A percentile compares a stretch with the other conserved stretches of the same genome.
phyloP scores from a whole-genome alignment of 148 eudicot species.

The Rhododendron ferrugineum region DNA sequence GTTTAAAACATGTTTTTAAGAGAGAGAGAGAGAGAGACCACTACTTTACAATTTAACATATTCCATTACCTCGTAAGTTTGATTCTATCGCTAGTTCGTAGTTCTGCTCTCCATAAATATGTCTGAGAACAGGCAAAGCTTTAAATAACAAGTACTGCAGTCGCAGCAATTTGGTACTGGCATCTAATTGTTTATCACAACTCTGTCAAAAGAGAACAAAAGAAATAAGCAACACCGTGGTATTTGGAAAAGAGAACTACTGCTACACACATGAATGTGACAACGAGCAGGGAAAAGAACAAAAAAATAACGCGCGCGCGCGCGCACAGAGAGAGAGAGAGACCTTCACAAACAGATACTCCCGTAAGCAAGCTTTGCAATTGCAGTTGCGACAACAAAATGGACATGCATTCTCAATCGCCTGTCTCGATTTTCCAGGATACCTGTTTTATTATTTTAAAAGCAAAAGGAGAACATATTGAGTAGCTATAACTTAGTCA shows the following conservation, averaged over 20 bases:
- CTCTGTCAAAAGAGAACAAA: slow-evolving; percentile 18
- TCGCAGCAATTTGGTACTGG: slow-evolving; percentile 38
- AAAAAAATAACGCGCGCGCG: neutral
- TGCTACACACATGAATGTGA: neutral
- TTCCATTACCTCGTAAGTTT: slow-evolving; percentile 35
- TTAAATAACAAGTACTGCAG: slow-evolving; percentile 45
- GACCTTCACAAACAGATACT: slow-evolving; percentile 37
- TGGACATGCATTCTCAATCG: slow-evolving; percentile 51
- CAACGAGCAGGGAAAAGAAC: neutral
- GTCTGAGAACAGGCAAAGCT: slow-evolving; percentile 45
- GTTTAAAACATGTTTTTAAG: too few relatives aligned
- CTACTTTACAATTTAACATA: neutral
- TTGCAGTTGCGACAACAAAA: slow-evolving; percentile 62
- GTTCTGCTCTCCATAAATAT: slow-evolving; percentile 46
- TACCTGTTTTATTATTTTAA: slow-evolving; percentile 39
- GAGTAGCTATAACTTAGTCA: neutral
- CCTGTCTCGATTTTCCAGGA: slow-evolving; percentile 43
- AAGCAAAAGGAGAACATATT: neutral
- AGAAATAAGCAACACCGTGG: neutral
- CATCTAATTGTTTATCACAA: slow-evolving; percentile 23
- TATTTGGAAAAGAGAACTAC: neutral
- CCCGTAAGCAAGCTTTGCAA: slow-evolving; percentile 54
- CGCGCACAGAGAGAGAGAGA: neutral
- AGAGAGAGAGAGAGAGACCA: neutral
- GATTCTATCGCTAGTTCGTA: slow-evolving; percentile 51